Conservation (phyloP, 768 basidiomycete species). For the Trametes cinnabarina region DNA sequence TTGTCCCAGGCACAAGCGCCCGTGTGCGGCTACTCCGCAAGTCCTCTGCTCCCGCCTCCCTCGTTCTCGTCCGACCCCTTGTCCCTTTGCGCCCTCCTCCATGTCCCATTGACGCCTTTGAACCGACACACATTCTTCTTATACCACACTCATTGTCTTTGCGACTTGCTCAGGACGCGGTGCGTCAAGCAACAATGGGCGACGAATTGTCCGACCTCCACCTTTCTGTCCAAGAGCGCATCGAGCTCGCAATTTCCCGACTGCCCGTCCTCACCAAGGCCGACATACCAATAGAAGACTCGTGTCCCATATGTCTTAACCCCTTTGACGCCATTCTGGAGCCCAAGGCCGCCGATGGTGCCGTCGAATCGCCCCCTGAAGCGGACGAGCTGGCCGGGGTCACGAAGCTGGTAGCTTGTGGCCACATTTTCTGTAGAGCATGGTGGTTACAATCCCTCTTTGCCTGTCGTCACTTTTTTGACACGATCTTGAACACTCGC, state of each 20-base stretch:
- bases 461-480: not conserved
- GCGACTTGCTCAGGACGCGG: too few relatives aligned
- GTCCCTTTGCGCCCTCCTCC: not conserved
- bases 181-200: not conserved
- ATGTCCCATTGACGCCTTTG: not conserved
- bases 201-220: slow-evolving; percentile 17
- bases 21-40: not conserved
- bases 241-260: slow-evolving; percentile 39
- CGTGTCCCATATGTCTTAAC: slow-evolving; percentile 65
- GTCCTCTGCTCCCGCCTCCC: not conserved
- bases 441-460: slow-evolving; percentile 46
- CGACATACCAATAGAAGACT: slow-evolving; percentile 46
- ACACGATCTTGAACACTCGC: not conserved
- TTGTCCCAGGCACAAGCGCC: slow-evolving; percentile 11
- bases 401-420: slow-evolving; percentile 57
- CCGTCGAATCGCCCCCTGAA: slow-evolving; percentile 11
- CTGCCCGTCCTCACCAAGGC: slow-evolving; percentile 44
- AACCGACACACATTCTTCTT: not conserved
- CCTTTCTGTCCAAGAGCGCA: slow-evolving; percentile 27
- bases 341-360: slow-evolving; percentile 16
- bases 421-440: slow-evolving; percentile 65
- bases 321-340: slow-evolving; percentile 43
- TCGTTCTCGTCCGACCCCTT: not conserved
- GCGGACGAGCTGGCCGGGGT: slow-evolving; percentile 36
- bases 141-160: too few relatives aligned